Conservation (phyloP, 345 rosid species). For the Abelmoschus esculentus region DNA sequence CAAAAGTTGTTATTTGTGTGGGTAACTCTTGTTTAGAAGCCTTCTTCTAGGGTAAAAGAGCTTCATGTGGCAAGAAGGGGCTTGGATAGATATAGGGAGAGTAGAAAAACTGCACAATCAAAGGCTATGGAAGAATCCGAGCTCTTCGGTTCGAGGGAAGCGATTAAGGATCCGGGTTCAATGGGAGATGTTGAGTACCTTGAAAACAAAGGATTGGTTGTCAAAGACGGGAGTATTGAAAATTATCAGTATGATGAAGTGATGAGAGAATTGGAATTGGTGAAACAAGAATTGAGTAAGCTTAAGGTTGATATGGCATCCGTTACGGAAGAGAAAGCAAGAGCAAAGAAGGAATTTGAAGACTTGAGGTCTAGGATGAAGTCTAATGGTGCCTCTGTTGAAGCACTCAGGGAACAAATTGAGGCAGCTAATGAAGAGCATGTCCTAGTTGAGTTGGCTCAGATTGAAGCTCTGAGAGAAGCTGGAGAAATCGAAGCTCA, state of each 20-base stretch:
- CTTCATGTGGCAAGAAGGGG: constrained; percentile 49
- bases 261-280: constrained; percentile 42
- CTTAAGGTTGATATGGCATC: constrained; percentile 74
- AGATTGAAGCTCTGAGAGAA: constrained; percentile 76
- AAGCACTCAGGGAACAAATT: constrained; percentile 50
- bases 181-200: too few relatives aligned
- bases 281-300: constrained; percentile 60
- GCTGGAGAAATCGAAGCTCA: constrained; percentile 40
- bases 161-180: constrained; percentile 35
- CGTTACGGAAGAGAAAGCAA: constrained; percentile 43
- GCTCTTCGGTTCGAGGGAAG: constrained; percentile 32
- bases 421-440: constrained; percentile 70
- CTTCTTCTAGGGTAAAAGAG: constrained; percentile 50
- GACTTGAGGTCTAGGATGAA: constrained; percentile 19
- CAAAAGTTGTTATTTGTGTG: background rate
- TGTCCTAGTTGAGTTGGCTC: constrained; percentile 67
- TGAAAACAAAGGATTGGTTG: constrained; percentile 15
- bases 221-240: background rate
- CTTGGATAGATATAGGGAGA: constrained; percentile 37
- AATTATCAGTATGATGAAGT: constrained; percentile 29
- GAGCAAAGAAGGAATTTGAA: constrained; percentile 40
- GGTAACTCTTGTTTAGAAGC: constrained; percentile 18
- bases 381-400: constrained; percentile 28
- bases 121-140: constrained; percentile 44
- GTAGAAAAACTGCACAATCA: constrained; percentile 38